Percentiles rank a stretch among this genome's conserved stretches.
Evolutionary conservation across 352 stramenopile genomes (phyloP).

Genomic region (Aphanomyces stellatus): DNA sequence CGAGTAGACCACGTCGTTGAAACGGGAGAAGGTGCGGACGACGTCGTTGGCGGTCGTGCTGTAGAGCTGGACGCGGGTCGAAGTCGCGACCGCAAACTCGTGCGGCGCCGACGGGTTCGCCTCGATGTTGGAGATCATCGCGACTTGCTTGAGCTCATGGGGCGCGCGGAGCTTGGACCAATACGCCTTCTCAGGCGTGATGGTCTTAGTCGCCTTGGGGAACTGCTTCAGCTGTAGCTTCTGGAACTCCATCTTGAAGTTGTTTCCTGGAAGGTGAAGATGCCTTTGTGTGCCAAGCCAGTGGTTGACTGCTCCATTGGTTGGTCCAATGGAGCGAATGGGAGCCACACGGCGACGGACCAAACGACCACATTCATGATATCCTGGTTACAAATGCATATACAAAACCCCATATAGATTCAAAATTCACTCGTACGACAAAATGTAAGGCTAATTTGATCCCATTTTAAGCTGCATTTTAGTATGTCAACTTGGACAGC

Average conservation of each 20-base stretch:
- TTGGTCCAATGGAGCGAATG: constrained; percentile 5
- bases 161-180: constrained; percentile 85
- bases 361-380: neutral
- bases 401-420: neutral
- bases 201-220: constrained; percentile 58
- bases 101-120: constrained; percentile 67
- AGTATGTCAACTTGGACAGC: neutral
- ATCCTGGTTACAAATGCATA: neutral
- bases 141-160: constrained; percentile 77
- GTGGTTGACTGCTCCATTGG: neutral
- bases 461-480: neutral
- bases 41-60: constrained; percentile 74
- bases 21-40: constrained; percentile 83
- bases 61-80: constrained; percentile 81
- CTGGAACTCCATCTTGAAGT: constrained; percentile 56
- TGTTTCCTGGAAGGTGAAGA: neutral
- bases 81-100: constrained; percentile 81
- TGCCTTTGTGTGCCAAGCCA: neutral
- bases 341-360: neutral
- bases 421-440: neutral
- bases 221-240: constrained; percentile 84
- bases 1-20: constrained; percentile 81
- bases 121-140: constrained; percentile 76
- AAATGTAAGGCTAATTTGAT: neutral
- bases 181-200: constrained; percentile 75